These are phyloP conservation scores for Suillus subaureus DNA, from an alignment of 768 basidiomycete species.

Conservation along the genomic window DNA sequence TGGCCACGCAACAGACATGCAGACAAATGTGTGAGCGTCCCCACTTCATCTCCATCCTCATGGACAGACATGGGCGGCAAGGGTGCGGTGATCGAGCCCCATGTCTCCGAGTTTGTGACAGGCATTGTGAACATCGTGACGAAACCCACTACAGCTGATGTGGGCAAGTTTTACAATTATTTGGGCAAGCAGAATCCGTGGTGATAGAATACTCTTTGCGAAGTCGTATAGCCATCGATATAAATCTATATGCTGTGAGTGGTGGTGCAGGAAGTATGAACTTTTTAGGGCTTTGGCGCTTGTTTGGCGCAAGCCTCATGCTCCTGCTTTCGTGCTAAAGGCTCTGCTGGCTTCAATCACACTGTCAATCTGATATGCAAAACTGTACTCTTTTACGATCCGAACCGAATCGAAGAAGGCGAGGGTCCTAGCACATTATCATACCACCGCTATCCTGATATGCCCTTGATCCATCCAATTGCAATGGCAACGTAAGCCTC, in stretches of 20 bases:
- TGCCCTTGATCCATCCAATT: not conserved
- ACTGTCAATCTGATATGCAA: not conserved
- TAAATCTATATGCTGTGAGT: not conserved
- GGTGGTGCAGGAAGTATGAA: not conserved
- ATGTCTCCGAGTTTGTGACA: conserved; percentile 27
- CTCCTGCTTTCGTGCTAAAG: not conserved
- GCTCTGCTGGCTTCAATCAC: not conserved
- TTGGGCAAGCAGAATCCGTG: conserved; percentile 11
- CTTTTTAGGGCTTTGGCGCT: not conserved
- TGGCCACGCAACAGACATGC: conserved; percentile 4
- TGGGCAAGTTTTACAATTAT: conserved; percentile 17
- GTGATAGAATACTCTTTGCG: not conserved
- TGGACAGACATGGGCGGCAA: conserved; percentile 51
- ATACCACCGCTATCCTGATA: not conserved
- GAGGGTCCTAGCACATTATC: not conserved
- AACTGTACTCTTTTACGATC: not conserved
- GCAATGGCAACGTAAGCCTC: not conserved
- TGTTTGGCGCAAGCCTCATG: not conserved
- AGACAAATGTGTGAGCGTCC: conserved; percentile 18
- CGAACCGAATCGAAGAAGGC: not conserved
- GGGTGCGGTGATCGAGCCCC: conserved; percentile 31
- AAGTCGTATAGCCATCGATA: conserved; percentile 1
- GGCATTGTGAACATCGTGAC: conserved; percentile 20
- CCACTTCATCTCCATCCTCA: conserved; percentile 59
- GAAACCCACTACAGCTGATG: conserved; percentile 3